A percentile compares a stretch with the other conserved stretches of the same genome.
These are phyloP conservation scores for Aureobasidium sp. DNA, from an alignment of 2,329 filamentous ascomycete genomes.

Conservation along the genomic window DNA sequence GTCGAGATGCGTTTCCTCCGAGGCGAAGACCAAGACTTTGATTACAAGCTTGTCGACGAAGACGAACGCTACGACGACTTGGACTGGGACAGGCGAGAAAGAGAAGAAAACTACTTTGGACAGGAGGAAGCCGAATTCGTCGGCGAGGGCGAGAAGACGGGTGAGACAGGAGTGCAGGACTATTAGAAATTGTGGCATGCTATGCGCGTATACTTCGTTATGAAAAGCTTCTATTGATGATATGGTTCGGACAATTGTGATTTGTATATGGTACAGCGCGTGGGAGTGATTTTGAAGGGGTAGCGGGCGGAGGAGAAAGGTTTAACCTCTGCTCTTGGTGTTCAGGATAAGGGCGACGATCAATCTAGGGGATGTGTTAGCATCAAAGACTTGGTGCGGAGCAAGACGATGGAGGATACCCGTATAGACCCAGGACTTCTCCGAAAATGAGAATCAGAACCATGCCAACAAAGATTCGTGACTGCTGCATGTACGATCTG, in stretches of 20 bases:
- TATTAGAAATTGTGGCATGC: slow-evolving; percentile 23
- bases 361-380: slow-evolving; percentile 46
- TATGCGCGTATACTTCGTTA: neutral
- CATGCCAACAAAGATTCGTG: slow-evolving; percentile 95
- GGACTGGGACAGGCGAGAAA: slow-evolving; percentile 51
- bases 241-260: slow-evolving; percentile 2
- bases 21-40: slow-evolving; percentile 70
- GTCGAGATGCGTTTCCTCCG: slow-evolving; percentile 66
- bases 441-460: slow-evolving; percentile 97
- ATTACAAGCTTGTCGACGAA: slow-evolving; percentile 62
- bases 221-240: slow-evolving; percentile 9
- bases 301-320: neutral
- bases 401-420: slow-evolving; percentile 48
- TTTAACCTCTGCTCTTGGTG: slow-evolving; percentile 63
- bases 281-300: neutral
- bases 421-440: slow-evolving; percentile 93
- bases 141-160: slow-evolving; percentile 28
- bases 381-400: neutral
- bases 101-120: slow-evolving; percentile 71
- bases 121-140: slow-evolving; percentile 51
- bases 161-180: slow-evolving; percentile 43
- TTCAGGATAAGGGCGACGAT: slow-evolving; percentile 92
- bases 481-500: slow-evolving; percentile 92
- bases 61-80: slow-evolving; percentile 64
- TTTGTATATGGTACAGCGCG: slow-evolving; percentile 4